Evolutionary conservation across 345 rosid species (phyloP).

Genomic region (Mallotus nudiflorus): DNA sequence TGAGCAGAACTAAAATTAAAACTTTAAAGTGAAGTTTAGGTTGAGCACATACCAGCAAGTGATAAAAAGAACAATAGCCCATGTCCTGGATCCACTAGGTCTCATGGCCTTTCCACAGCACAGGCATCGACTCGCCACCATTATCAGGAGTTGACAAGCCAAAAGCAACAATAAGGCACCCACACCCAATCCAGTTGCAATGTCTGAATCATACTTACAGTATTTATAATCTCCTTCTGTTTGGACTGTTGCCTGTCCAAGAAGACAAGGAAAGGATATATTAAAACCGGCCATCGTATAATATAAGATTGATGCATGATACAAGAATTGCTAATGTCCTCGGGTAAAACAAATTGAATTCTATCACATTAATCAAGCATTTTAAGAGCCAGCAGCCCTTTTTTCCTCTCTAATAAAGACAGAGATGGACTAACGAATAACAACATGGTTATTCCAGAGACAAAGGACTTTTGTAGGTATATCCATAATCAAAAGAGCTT

Average conservation of each 20-base stretch:
- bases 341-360: neutral
- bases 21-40: neutral
- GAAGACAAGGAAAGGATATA: constrained; percentile 5
- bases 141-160: constrained; percentile 64
- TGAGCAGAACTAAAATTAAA: neutral
- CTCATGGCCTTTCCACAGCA: constrained; percentile 78
- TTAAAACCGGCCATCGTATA: neutral
- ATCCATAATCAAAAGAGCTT: neutral
- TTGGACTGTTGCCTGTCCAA: constrained; percentile 18
- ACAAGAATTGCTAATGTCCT: neutral
- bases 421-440: neutral
- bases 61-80: constrained; percentile 75
- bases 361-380: neutral
- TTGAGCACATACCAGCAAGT: constrained; percentile 65
- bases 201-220: constrained; percentile 77
- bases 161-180: constrained; percentile 61
- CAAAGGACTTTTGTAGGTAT: neutral
- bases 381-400: neutral
- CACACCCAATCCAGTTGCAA: constrained; percentile 75
- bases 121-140: constrained; percentile 70
- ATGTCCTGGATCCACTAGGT: constrained; percentile 75
- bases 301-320: neutral
- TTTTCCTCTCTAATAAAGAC: neutral
- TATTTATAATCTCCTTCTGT: constrained; percentile 31
- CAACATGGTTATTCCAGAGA: neutral